Base-by-base conservation (phyloP, 768 basidiomycete genomes). In the Mycena rosella region DNA sequence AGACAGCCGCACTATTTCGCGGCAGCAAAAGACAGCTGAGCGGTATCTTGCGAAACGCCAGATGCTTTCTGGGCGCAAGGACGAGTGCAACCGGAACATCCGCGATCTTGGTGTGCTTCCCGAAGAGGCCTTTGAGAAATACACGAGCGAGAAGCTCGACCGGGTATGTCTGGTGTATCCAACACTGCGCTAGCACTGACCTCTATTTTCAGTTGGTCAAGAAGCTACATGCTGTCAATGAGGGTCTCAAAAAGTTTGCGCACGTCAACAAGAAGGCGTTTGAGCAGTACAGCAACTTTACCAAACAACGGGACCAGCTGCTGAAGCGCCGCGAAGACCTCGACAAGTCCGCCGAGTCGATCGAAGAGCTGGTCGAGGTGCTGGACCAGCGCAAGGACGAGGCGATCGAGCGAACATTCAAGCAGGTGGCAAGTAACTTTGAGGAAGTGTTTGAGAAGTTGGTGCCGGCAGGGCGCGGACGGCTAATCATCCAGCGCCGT, bases 191-290 rank as follows among this genome's bases (percentile, higher is more conserved):
- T 38, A 18, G n/a, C 8, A 47, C 36, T 73, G 18, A 73, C 36
- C 42, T 10, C 63, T 54, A 10, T 14, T 57, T 67, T 22, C 73
- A 99, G 97, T 85, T 99, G 49, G 89, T 96, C 74, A 97, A 96
- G 81, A 93, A 93, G 70, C 85, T 99, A n/a, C 96, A 97, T 72
- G 84, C 86, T 17, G 91, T 96, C 68, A 98, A 98, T 75, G 96
- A 99, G 75, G 88, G 89, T 29, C 83, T 99, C 73, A 97, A 98
- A 78, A 97, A 96, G 78, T 99, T 96, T 74, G 94, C 96, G 0
- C 96, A 98, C 76, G 97, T 99, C 68, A 99, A 99, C 85, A 99
- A 99, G 85, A 98, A 99, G 76, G 98, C 97, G 1, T 97, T 97
- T 76, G 98, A 99, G 77, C 97, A 99, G 78, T 99, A 98, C 83